Evolutionary conservation across 2,329 filamentous ascomycete species (phyloP), one percentile per base, ranked within the genome.

Genomic region (Ophidiomyces ophidiicola): DNA sequence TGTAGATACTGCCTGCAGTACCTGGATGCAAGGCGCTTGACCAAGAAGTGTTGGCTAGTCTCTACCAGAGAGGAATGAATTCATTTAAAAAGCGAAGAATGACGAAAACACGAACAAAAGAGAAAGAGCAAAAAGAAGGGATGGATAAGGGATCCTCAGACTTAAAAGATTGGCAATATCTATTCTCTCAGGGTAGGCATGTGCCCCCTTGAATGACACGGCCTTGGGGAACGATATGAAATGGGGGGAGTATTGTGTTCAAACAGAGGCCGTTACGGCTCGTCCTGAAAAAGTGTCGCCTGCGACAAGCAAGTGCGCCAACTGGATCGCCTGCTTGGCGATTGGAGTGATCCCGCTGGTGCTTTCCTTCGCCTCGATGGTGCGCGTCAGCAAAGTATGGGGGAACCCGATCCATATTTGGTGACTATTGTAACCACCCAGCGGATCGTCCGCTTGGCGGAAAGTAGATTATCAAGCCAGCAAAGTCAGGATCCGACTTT

Each of bases 1-100:
- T 23, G 17, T 26, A 30, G 21, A 36, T 36, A 31, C 35, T 44
- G 32, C 39, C 38, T 36, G 39, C 44, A 39, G 41, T 39, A 39
- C 36, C 29, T 18, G 21, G 35, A 29, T n/a, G 12, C 15, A 23
- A 28, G 20, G 17, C 33, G 21, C n/a, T 12, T 28, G 11, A 19
- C 5, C 18, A 39, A 7, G 15, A 33, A 18, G 32, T 12, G 6
- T 19, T 8, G 11, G 29, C 4, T 11, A 12, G 10, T 39, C 30
- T 39, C 37, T 39, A 33, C 37, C 37, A 33, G 37, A 39, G 37
- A 39, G 37, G 33, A 28, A 6, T 7, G 5, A 20, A 15, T 3
- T n/a, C n/a, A 32, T 32, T 32, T 10, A n/a, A 23, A 23, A 34
- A 10, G n/a, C 20, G 18, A 23, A 34, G 4, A 21, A n/a, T 20